A percentile compares a stretch with the other conserved stretches of the same genome.
Conservation (phyloP, 257 asterid species). For the Solanum infundibuliforme region DNA sequence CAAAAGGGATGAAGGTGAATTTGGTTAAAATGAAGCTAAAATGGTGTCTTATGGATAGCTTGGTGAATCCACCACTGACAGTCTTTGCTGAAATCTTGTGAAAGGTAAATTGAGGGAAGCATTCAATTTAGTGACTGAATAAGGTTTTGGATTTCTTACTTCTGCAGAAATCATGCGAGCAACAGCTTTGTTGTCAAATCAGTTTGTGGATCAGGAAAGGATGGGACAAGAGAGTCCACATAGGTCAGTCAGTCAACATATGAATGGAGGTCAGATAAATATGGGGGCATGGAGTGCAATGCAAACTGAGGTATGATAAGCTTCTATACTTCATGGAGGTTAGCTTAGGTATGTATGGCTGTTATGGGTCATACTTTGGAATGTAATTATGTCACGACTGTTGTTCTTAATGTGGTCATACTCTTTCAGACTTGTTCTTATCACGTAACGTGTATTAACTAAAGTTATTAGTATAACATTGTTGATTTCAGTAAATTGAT, state of each 20-base stretch:
- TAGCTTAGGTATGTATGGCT: not conserved
- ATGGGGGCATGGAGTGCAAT: constrained; percentile 43
- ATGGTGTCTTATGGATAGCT: not conserved
- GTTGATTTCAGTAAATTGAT: not conserved
- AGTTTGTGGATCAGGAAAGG: constrained; percentile 41
- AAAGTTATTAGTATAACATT: not conserved
- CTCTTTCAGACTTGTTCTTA: not conserved
- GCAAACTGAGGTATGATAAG: constrained; percentile 42
- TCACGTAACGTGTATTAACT: not conserved
- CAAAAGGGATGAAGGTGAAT: not conserved
- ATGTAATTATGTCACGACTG: not conserved
- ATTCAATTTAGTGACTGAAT: not conserved
- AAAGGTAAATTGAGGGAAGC: not conserved
- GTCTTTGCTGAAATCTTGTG: not conserved
- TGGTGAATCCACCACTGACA: not conserved
- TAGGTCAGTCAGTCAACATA: constrained; percentile 38
- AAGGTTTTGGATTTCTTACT: not conserved
- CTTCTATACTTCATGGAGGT: not conserved
- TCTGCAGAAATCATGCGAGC: constrained; percentile 52
- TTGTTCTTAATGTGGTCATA: not conserved
- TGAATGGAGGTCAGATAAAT: constrained; percentile 42
- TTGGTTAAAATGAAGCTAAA: not conserved
- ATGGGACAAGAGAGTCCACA: constrained; percentile 40
- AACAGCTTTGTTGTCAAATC: constrained; percentile 38
- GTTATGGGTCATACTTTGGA: not conserved